Evolutionary conservation across 345 rosid species (phyloP).

Genomic region (Cardiospermum halicacabum): DNA sequence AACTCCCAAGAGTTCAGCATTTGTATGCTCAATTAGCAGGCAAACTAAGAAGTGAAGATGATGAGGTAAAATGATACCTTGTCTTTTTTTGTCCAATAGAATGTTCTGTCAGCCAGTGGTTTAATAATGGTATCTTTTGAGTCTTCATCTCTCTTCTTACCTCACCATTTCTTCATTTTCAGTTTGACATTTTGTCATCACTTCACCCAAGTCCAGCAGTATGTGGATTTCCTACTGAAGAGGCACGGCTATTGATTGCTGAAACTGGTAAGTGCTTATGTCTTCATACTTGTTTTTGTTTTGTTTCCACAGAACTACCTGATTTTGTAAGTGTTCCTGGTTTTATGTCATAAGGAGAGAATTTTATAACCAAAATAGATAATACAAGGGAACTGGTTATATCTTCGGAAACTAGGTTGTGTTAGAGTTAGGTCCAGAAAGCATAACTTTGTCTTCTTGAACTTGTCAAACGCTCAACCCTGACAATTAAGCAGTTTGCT

Average conservation of each 20-base stretch:
- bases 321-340: neutral
- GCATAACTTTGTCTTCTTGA: neutral
- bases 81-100: neutral
- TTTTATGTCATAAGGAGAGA: neutral
- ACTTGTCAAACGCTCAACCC: neutral
- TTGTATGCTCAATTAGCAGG: constrained; percentile 69
- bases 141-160: neutral
- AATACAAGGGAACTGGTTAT: neutral
- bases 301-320: neutral
- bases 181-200: constrained; percentile 70
- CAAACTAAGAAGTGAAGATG: constrained; percentile 68
- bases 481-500: neutral
- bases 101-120: neutral
- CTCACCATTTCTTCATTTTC: constrained; percentile 20
- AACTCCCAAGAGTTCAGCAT: constrained; percentile 81
- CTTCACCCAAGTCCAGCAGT: constrained; percentile 92
- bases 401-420: neutral
- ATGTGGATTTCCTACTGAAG: constrained; percentile 80
- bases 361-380: neutral
- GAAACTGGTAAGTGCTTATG: constrained; percentile 50
- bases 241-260: constrained; percentile 68
- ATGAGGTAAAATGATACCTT: constrained; percentile 45
- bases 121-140: neutral
- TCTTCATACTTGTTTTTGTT: neutral
- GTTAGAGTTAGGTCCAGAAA: neutral